phyloP scores from a whole-genome alignment of 164 flowering plant genomes.

The Protea cynaroides region DNA sequence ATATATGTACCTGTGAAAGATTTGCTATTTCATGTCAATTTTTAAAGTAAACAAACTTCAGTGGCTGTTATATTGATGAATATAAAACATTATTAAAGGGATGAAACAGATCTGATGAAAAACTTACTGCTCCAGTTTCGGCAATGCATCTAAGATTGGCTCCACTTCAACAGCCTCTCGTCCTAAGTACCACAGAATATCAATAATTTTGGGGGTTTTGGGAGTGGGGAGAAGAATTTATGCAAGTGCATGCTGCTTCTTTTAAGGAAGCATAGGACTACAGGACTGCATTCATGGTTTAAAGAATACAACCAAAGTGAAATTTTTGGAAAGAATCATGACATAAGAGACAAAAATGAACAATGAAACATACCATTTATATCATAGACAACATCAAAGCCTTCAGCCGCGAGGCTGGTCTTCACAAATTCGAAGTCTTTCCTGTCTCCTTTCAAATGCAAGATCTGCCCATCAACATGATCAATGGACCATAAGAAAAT shows the following conservation, averaged over 20 bases:
- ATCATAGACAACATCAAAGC: constrained; percentile 91
- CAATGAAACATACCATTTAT: constrained; percentile 57
- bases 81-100: not conserved
- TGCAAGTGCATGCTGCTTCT: no score
- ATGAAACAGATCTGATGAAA: not conserved
- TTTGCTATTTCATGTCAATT: not conserved
- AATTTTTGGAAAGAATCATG: no score
- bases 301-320: no score
- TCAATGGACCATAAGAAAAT: not conserved
- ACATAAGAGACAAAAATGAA: no score
- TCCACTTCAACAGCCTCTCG: constrained; percentile 91
- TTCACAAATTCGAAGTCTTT: constrained; percentile 86
- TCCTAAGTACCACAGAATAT: constrained; percentile 29
- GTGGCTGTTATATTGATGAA: not conserved
- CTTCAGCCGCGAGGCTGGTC: constrained; percentile 79
- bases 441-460: constrained; percentile 97
- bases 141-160: constrained; percentile 87
- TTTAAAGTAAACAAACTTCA: no score
- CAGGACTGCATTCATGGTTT: no score
- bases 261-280: no score
- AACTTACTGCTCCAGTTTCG: constrained; percentile 90
- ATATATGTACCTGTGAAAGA: constrained; percentile 71
- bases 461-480: constrained; percentile 36
- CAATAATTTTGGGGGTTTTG: no score
- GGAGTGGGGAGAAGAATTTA: no score